Conservation (phyloP, 176 grass and related monocot species). For the Hordeum marinum region DNA sequence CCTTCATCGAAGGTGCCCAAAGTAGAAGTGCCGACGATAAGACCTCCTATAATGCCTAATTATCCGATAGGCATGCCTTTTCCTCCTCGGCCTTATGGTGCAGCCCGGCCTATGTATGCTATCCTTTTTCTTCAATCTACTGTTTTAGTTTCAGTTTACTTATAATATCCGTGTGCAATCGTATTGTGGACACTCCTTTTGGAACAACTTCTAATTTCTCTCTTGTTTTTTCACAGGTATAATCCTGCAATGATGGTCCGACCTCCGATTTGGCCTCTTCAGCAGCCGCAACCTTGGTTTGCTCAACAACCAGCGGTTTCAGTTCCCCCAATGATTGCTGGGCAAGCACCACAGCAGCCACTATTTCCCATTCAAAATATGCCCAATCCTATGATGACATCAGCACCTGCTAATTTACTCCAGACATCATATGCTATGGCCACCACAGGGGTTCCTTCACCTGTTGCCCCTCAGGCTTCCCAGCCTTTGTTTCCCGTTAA, state of each 20-base stretch:
- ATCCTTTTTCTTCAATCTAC: background rate
- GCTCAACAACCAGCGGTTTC: slow-evolving; percentile 48
- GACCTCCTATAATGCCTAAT: slow-evolving; percentile 54
- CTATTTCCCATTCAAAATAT: slow-evolving; percentile 94
- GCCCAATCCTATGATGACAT: slow-evolving; percentile 52
- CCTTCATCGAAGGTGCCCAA: slow-evolving; percentile 64
- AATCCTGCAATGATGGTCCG: slow-evolving; percentile 64
- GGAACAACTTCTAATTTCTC: slow-evolving; percentile 2
- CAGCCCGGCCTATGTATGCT: slow-evolving; percentile 68
- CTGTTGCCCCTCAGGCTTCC: slow-evolving; percentile 49
- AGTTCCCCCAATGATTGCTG: slow-evolving; percentile 38
- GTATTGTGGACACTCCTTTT: background rate
- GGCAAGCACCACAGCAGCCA: slow-evolving; percentile 53
- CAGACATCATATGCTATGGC: slow-evolving; percentile 54
- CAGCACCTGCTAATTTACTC: slow-evolving; percentile 51
- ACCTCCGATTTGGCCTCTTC: slow-evolving; percentile 54
- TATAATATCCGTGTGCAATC: background rate
- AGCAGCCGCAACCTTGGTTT: slow-evolving; percentile 65
- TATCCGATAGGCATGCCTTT: slow-evolving; percentile 48
- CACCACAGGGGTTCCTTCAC: slow-evolving; percentile 54
- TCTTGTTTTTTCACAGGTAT: slow-evolving; percentile 51
- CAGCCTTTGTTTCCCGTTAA: slow-evolving; percentile 90
- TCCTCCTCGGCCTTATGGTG: slow-evolving; percentile 62
- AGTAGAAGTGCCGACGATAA: slow-evolving; percentile 64
- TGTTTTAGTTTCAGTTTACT: background rate